Evolutionary conservation across 345 rosid species (phyloP).

Genomic region (Hevea brasiliensis): DNA sequence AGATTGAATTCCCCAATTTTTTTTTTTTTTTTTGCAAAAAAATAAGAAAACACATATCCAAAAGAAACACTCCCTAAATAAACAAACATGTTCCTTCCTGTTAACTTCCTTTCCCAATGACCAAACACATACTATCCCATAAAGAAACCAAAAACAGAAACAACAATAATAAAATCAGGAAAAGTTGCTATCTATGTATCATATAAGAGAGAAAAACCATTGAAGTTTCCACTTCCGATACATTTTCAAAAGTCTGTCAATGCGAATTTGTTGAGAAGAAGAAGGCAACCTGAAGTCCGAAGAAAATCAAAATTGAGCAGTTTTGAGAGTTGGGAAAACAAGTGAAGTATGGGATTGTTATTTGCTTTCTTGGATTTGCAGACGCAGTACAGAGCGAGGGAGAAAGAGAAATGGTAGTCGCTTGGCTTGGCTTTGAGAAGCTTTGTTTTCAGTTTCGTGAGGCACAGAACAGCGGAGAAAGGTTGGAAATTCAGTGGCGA

Average conservation of each 20-base stretch:
- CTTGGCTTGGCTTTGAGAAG: too few relatives aligned
- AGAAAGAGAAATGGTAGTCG: neutral
- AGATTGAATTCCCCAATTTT: too few relatives aligned
- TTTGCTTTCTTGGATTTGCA: neutral
- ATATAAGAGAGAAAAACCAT: neutral
- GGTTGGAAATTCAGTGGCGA: neutral
- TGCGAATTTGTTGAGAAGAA: neutral
- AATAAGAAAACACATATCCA: neutral
- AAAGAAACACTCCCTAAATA: neutral
- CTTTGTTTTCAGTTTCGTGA: neutral
- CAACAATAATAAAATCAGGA: too few relatives aligned
- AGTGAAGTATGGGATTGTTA: neutral
- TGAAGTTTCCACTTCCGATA: neutral
- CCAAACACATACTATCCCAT: too few relatives aligned
- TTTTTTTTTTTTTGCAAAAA: too few relatives aligned
- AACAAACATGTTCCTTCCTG: neutral
- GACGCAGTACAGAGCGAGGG: too few relatives aligned
- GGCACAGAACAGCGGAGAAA: neutral
- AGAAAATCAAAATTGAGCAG: neutral
- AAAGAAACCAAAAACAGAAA: too few relatives aligned
- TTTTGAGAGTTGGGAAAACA: neutral
- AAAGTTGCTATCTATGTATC: too few relatives aligned
- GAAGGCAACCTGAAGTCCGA: neutral
- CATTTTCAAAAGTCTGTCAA: neutral
- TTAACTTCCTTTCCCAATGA: neutral